Conservation (phyloP, 129 eudicot genomes). For the Chrysanthemum lavandulifolium region DNA sequence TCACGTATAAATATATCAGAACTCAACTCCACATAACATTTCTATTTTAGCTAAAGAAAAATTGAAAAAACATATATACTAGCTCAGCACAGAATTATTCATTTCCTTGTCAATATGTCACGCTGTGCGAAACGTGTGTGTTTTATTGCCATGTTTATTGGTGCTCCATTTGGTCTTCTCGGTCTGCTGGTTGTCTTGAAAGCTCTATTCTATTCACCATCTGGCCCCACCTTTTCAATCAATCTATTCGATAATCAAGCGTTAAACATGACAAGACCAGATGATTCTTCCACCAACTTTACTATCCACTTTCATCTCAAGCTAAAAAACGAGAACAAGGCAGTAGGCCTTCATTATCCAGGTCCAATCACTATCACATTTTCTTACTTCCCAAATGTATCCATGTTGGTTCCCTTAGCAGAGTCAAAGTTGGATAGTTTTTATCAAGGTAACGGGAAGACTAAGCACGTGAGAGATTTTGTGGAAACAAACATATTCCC, state of each 20-base stretch:
- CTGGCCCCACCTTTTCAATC: constrained; percentile 18
- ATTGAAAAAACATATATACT: too few species aligned
- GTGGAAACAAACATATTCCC: constrained; percentile 20
- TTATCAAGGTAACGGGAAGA: constrained; percentile 37
- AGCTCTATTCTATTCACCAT: constrained; percentile 11
- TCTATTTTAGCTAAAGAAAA: too few species aligned
- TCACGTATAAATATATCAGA: too few species aligned
- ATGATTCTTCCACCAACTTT: neutral
- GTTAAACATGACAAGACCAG: neutral
- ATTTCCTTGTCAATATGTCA: constrained; percentile 1
- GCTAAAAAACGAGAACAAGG: neutral
- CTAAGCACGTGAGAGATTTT: constrained; percentile 17
- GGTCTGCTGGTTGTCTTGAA: neutral
- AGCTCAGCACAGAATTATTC: too few species aligned
- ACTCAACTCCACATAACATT: too few species aligned
- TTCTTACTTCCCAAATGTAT: neutral
- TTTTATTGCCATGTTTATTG: too few species aligned
- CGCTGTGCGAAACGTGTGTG: neutral
- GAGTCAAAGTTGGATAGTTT: constrained; percentile 22
- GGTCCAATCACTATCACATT: constrained; percentile 8
- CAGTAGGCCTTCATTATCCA: neutral
- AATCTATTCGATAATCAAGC: constrained; percentile 19
- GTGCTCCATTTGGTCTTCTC: neutral
- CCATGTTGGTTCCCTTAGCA: constrained; percentile 13
- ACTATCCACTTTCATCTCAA: neutral